Conservation (phyloP, 2,329 filamentous ascomycete genomes). For the Fusarium globosum region DNA sequence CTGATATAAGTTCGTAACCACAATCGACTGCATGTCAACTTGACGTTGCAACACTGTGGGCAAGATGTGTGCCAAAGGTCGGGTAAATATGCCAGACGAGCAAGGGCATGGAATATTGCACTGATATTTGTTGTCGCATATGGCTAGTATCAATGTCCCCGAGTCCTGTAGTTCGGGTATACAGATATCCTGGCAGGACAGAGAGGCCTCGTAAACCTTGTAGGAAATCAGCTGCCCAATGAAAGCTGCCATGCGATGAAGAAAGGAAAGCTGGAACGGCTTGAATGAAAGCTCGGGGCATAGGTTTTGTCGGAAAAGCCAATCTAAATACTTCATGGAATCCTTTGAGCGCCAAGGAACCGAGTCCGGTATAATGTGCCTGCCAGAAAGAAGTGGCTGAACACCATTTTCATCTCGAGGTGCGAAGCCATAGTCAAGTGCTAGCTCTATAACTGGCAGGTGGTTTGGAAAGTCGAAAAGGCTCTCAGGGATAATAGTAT, state of each 20-base stretch:
- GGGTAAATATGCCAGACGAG: fast-evolving
- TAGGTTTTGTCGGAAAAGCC: neutral
- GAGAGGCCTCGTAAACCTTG: too few species aligned
- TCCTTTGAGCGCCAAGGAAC: too few species aligned
- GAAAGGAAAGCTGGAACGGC: fast-evolving
- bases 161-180: neutral
- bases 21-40: too few species aligned
- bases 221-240: too few species aligned
- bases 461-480: neutral
- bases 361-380: too few species aligned
- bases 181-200: too few species aligned
- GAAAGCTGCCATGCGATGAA: neutral
- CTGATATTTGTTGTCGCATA: fast-evolving
- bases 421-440: neutral
- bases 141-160: neutral
- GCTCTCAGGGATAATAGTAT: too few species aligned
- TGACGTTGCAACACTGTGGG: too few species aligned
- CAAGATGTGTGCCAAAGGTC: neutral
- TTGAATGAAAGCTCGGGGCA: fast-evolving
- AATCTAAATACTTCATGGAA: neutral
- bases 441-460: fast-evolving
- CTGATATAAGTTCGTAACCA: too few species aligned
- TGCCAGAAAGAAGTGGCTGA: neutral
- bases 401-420: neutral
- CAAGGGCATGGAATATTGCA: neutral